Percentiles rank a stretch among this genome's conserved stretches.
phyloP scores from a whole-genome alignment of 805 yeast species.

The Candida vartiovaarae region DNA sequence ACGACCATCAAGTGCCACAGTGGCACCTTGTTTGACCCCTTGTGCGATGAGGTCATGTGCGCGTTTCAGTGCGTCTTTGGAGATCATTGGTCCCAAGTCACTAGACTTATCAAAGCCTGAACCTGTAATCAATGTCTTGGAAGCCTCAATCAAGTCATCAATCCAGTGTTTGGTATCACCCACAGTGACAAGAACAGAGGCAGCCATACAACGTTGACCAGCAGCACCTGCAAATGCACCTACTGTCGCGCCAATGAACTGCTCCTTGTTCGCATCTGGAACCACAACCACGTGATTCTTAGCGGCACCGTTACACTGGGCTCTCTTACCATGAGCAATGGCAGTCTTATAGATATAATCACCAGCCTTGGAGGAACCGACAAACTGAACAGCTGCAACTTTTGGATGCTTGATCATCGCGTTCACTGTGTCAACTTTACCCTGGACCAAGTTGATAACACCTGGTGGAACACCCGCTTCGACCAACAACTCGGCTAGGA shows the following conservation, averaged over 20 bases:
- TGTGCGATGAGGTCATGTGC: conserved; percentile 48
- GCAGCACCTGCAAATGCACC: conserved; percentile 84
- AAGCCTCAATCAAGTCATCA: conserved; percentile 48
- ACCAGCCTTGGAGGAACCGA: conserved; percentile 72
- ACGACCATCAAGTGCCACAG: conserved; percentile 58
- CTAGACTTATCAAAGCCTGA: conserved; percentile 57
- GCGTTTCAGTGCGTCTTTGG: conserved; percentile 46
- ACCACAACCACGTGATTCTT: conserved; percentile 67
- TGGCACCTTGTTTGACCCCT: conserved; percentile 51
- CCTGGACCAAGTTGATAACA: conserved; percentile 64
- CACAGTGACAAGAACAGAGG: conserved; percentile 64
- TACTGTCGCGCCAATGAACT: conserved; percentile 55
- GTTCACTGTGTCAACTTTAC: conserved; percentile 65
- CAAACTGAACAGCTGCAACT: conserved; percentile 68
- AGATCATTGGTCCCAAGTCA: conserved; percentile 66
- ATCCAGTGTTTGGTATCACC: conserved; percentile 60
- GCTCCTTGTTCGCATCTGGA: conserved; percentile 64
- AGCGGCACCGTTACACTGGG: conserved; percentile 72
- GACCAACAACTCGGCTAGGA: conserved; percentile 58
- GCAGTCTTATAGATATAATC: conserved; percentile 63
- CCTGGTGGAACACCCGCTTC: conserved; percentile 74
- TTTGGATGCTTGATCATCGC: conserved; percentile 62
- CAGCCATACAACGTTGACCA: conserved; percentile 81
- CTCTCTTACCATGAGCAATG: conserved; percentile 65
- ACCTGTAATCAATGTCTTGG: conserved; percentile 49